phyloP scores from a whole-genome alignment of 345 rosid genomes.

The Iberis pinnata region DNA sequence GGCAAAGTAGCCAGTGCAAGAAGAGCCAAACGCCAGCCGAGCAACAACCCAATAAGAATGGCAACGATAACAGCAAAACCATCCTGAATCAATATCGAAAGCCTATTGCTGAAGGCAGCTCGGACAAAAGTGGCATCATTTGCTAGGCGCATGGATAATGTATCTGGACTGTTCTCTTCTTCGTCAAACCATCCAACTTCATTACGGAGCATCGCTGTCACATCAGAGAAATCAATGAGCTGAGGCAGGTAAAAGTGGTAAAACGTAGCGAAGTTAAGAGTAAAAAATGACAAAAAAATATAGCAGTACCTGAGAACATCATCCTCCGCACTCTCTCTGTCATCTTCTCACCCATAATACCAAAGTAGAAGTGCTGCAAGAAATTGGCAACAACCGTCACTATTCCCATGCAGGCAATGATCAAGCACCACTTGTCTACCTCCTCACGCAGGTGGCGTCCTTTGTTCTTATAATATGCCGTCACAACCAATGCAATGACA shows the following conservation, averaged over 20 bases:
- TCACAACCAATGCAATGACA: slow-evolving; percentile 76
- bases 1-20: slow-evolving; percentile 95
- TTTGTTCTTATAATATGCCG: slow-evolving; percentile 50
- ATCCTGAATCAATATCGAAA: slow-evolving; percentile 96
- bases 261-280: background rate
- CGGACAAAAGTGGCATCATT: slow-evolving; percentile 99
- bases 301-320: slow-evolving; percentile 94
- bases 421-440: slow-evolving; percentile 94
- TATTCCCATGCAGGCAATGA: slow-evolving; percentile 96
- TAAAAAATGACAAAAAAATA: slow-evolving; percentile 3
- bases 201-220: slow-evolving; percentile 93
- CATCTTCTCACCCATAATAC: slow-evolving; percentile 99
- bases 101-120: slow-evolving; percentile 97
- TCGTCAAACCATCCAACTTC: slow-evolving; percentile 99
- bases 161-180: slow-evolving; percentile 94
- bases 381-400: slow-evolving; percentile 96
- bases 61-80: slow-evolving; percentile 90
- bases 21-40: slow-evolving; percentile 93
- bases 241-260: slow-evolving; percentile 19
- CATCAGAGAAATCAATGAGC: slow-evolving; percentile 20
- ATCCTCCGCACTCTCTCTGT: slow-evolving; percentile 93
- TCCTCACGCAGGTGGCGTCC: slow-evolving; percentile 54
- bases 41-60: slow-evolving; percentile 72
- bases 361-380: slow-evolving; percentile 96
- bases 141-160: slow-evolving; percentile 95